Evolutionary conservation across 495 filamentous ascomycete genomes (phyloP), one percentile per base, ranked within the genome.

Genomic region (Lophiostoma macrostomum): DNA sequence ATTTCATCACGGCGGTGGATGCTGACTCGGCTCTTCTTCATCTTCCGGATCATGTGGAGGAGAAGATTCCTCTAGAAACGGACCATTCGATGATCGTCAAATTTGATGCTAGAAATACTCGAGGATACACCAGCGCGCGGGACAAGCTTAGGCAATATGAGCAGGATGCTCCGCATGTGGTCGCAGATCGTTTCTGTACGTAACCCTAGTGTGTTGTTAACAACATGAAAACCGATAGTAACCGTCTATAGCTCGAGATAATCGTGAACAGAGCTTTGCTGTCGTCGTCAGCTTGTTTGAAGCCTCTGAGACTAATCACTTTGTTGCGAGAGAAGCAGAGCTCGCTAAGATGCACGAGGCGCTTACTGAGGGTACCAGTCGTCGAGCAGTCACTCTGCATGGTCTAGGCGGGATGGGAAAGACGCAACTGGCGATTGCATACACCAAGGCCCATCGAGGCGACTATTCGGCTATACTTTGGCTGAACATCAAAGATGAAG

Each of bases 1-100:
- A 48, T 42, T 29, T 16, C 25, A 24, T 47, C 29, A 45, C 61
- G 41, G 58, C 47, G 19, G 16, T 57, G 41, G 59, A 59, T 16
- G 30, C 50, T 13, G 50, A 53, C 39, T 64, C 61, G 0, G 40
- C 61, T 34, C 40, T 66, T 49, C 50, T 66, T 4, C 16, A 59
- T 2, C 53, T 66, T 8, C 52, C 57, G 1, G 48, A 61, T 40
- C 22, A 19, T 20, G 50, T 53, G 11, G 64, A 66, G 31, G 5
- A n/a, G n/a, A 50, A 50, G 29, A 57, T 63, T 31, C 60, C 56
- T 16, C 25, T 61, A 4, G 4, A 56, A 23, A 37, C 50, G 18
- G 56, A 66, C 31, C 63, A 66, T 35, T 66, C 63, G 2, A 14
- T 46, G 13, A 66, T 66, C 40, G 60, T 66, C 30, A 66, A 66